Conservation (phyloP, 2,329 filamentous ascomycete genomes). For the Rhynchosporium agropyri region DNA sequence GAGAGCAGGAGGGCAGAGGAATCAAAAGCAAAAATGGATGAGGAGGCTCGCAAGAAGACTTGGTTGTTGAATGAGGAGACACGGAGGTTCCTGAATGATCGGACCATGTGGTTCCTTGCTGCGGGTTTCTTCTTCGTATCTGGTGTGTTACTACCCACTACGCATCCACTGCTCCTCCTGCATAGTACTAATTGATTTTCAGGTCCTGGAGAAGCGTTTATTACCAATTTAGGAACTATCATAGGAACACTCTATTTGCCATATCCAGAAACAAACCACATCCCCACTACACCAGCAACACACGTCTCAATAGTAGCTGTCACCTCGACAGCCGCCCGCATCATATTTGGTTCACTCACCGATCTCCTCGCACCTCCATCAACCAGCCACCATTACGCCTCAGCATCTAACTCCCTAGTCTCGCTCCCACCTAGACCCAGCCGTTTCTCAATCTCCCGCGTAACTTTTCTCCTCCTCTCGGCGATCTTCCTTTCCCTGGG, state of each 20-base stretch:
- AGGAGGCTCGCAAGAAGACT: slow-evolving; percentile 71
- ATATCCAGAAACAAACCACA: slow-evolving; percentile 52
- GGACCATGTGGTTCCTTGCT: slow-evolving; percentile 95
- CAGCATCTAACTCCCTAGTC: slow-evolving; percentile 37
- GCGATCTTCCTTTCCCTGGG: slow-evolving; percentile 74
- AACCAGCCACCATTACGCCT: slow-evolving; percentile 41
- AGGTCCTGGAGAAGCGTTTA: slow-evolving; percentile 94
- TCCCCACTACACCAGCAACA: slow-evolving; percentile 66
- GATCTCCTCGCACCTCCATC: slow-evolving; percentile 76
- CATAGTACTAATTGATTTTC: slow-evolving; percentile 48
- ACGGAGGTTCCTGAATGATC: slow-evolving; percentile 78
- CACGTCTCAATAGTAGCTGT: slow-evolving; percentile 93
- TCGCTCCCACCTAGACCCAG: slow-evolving; percentile 46
- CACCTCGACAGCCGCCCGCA: slow-evolving; percentile 84
- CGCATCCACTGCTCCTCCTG: background rate
- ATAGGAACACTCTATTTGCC: slow-evolving; percentile 79
- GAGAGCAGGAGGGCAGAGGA: slow-evolving; percentile 42
- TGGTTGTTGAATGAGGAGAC: slow-evolving; percentile 94
- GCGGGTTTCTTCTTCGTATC: slow-evolving; percentile 84
- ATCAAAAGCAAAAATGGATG: slow-evolving; percentile 46
- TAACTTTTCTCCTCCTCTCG: slow-evolving; percentile 77
- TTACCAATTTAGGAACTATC: slow-evolving; percentile 95
- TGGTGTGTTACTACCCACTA: slow-evolving; percentile 28
- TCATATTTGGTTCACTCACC: slow-evolving; percentile 86
- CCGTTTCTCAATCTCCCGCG: slow-evolving; percentile 68